These are phyloP conservation scores for Rheum nobile DNA, from an alignment of 148 eudicot genomes.

Conservation along the genomic window DNA sequence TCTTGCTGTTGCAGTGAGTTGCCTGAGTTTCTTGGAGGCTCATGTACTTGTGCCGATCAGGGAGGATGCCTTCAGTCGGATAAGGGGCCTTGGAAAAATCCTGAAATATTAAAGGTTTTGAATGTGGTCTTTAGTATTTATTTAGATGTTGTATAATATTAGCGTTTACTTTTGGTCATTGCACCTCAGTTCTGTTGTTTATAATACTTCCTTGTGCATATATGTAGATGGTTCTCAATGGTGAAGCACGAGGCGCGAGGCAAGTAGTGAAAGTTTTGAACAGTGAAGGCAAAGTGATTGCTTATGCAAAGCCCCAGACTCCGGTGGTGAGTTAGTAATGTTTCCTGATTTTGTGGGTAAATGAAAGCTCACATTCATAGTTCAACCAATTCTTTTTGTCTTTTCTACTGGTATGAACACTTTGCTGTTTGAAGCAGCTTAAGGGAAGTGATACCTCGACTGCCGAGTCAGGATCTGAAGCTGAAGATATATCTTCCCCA, in stretches of 20 bases:
- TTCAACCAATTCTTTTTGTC: neutral
- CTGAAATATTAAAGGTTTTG: conserved; percentile 66
- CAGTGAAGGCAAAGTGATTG: conserved; percentile 89
- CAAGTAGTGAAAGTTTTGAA: conserved; percentile 84
- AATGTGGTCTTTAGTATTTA: neutral
- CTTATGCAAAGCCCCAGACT: conserved; percentile 75
- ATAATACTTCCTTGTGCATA: neutral
- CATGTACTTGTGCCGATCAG: conserved; percentile 69
- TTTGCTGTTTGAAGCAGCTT: conserved; percentile 31
- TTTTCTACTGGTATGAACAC: neutral
- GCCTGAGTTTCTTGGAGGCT: conserved; percentile 91
- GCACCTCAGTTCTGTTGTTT: neutral
- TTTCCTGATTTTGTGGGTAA: neutral
- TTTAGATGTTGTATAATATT: neutral
- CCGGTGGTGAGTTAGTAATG: conserved; percentile 34
- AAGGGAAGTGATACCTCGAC: conserved; percentile 91
- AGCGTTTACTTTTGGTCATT: neutral
- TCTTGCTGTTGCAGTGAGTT: conserved; percentile 45
- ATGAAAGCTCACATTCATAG: neutral
- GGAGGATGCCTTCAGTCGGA: conserved; percentile 91
- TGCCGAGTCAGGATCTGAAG: conserved; percentile 97
- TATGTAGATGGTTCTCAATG: conserved; percentile 74
- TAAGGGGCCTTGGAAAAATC: conserved; percentile 91
- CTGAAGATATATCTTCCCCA: conserved; percentile 92
- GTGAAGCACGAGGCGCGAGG: conserved; percentile 69